Base-by-base conservation (phyloP, 2,329 filamentous ascomycete species). In the Amphichorda felina region DNA sequence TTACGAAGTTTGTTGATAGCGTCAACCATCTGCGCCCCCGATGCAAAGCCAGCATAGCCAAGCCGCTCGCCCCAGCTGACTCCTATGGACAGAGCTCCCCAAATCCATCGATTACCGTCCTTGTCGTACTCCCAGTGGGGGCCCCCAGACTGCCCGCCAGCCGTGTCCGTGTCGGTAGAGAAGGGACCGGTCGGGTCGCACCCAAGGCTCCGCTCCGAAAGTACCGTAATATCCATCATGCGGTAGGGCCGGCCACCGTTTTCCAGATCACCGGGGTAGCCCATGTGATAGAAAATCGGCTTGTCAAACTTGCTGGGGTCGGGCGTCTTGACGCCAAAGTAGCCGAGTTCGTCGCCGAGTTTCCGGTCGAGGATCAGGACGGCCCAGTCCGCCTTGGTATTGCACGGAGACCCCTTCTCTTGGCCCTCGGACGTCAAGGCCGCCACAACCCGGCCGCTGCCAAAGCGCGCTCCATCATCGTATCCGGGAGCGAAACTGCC, bases 401-500 rank as follows among this genome's bases (percentile, higher is more conserved):
- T 26, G 35, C 38, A 40, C 21, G 33, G 28, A 3, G 25, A 13
- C 2, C 24, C 35, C 8, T 24, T 8, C 13, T 35, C 27, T 11
- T 29, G 9, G 10, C 28, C 30, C 18, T 16, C 22, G 9, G 30
- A 30, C 7, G 31, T 30, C 13, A 37, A 10, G 6, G 22, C 32
- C 5, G 18, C 21, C 8, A 19, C 18, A 14, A 40, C 17, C 9
- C 24, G 16, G 17, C 30, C 35, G 11, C 30, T 34, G 8, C 38
- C 41, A 19, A 42, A 40, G 5, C 25, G 28, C 27, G 43, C 45
- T 25, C 43, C 44, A 29, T 47, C 39, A 35, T 50, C 42, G 32
- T 41, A 51, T 2, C 40, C 46, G 3, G 50, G 49, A 19, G 45
- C 40, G 35, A 52, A 52, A 21, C 36, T 44, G 8, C 45, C 38